These are phyloP conservation scores for Saxispiralis lemnorum DNA, from an alignment of 495 filamentous ascomycete genomes.

Conservation along the genomic window DNA sequence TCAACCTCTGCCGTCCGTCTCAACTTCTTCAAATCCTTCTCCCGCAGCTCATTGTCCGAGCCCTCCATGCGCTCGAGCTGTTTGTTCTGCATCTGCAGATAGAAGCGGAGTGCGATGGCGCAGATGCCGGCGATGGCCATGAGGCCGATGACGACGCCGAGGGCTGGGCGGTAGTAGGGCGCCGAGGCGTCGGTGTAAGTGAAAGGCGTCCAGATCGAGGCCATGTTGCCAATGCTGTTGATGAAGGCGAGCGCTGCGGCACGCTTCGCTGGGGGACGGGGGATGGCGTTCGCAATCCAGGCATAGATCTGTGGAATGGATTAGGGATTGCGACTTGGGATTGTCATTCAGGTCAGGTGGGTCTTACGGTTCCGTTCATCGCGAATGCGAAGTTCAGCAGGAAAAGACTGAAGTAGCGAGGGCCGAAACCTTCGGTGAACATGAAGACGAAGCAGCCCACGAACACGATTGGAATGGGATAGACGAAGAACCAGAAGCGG, in stretches of 20 bases:
- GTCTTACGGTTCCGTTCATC: conserved; percentile 28
- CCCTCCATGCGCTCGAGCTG: conserved; percentile 30
- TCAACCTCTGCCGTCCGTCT: conserved; percentile 32
- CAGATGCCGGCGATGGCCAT: conserved; percentile 25
- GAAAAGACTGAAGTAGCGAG: conserved; percentile 37
- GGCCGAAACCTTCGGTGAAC: conserved; percentile 29
- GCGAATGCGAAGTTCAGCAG: conserved; percentile 38
- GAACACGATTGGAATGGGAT: conserved; percentile 34
- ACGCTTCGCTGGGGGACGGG: conserved; percentile 37
- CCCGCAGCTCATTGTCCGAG: conserved; percentile 25
- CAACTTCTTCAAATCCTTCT: conserved; percentile 28
- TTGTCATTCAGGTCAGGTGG: not conserved
- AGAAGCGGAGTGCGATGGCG: conserved; percentile 28
- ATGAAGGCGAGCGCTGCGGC: conserved; percentile 38
- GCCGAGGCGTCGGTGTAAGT: conserved; percentile 27
- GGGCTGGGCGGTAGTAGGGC: conserved; percentile 29
- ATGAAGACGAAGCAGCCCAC: conserved; percentile 36
- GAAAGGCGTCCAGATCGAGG: conserved; percentile 38
- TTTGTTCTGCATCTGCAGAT: conserved; percentile 29
- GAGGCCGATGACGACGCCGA: conserved; percentile 33
- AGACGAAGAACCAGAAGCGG: conserved; percentile 37
- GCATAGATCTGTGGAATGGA: conserved; percentile 23
- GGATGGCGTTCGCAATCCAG: conserved; percentile 37
- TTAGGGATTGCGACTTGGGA: not conserved
- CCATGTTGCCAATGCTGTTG: conserved; percentile 36